A percentile compares a stretch with the other conserved stretches of the same genome.
These are phyloP conservation scores for Asclepias syriaca DNA, from an alignment of 257 asterid species.

Conservation along the genomic window DNA sequence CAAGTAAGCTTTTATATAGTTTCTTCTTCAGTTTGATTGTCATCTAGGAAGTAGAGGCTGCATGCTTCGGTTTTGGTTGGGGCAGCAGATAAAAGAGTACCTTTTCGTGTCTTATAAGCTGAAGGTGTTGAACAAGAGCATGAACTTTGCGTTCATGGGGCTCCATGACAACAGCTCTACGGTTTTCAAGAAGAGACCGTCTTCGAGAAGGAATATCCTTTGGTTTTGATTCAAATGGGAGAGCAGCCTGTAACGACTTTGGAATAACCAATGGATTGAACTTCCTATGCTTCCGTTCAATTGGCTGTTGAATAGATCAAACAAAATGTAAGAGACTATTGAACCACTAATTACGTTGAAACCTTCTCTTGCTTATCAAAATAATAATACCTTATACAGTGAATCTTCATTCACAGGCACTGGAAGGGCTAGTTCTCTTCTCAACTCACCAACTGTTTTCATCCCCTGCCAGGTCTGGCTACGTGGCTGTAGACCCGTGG, in stretches of 20 bases:
- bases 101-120: slow-evolving; percentile 59
- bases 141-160: slow-evolving; percentile 66
- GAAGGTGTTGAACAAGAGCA: slow-evolving; percentile 62
- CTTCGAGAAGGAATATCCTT: slow-evolving; percentile 53
- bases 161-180: slow-evolving; percentile 84
- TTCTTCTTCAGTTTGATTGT: too few species aligned
- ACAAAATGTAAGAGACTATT: slow-evolving; percentile 11
- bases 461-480: slow-evolving; percentile 77
- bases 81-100: slow-evolving; percentile 21
- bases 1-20: background rate
- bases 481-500: slow-evolving; percentile 92
- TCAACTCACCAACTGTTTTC: slow-evolving; percentile 84
- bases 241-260: slow-evolving; percentile 56
- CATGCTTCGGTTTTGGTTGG: background rate
- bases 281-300: slow-evolving; percentile 78
- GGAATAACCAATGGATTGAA: slow-evolving; percentile 83
- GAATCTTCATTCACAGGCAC: slow-evolving; percentile 88
- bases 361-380: background rate
- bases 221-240: slow-evolving; percentile 80
- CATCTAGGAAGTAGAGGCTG: too few species aligned
- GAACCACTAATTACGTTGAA: slow-evolving; percentile 4
- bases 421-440: slow-evolving; percentile 67
- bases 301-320: slow-evolving; percentile 42
- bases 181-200: slow-evolving; percentile 37
- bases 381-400: slow-evolving; percentile 53